Evolutionary conservation across 1,284 basidiomycete species (phyloP), one percentile per base, ranked within the genome.

Genomic region (Trichosporon sp.): DNA sequence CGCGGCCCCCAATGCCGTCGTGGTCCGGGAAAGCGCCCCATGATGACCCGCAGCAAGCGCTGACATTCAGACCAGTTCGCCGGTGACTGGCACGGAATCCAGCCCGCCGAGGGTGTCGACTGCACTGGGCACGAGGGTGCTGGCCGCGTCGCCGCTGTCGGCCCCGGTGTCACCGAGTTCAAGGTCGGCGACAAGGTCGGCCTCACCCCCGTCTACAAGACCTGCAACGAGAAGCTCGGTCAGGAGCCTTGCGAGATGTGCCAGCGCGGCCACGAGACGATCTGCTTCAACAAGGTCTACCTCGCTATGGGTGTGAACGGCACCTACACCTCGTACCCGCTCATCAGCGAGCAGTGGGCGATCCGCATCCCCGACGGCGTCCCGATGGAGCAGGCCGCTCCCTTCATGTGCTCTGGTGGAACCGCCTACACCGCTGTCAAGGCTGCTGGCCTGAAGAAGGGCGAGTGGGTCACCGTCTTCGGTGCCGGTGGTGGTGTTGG

Each of bases 91-190:
- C 56, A 60, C 29, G 65, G 68, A 7, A 38, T 70, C 38, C 38
- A 42, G 38, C 38, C 38, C 21, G 34, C 8, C 3, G 63, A 65
- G 3, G 44, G 69, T 4, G 64, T 72, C 65, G 69, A 70, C 71
- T 70, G 69, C 67, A 70, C 67, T 2, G 71, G 71, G 58, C 71
- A 72, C 67, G 71, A 72, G 67, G 71, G 71, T 27, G 71, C 71
- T 2, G 71, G 71, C 27, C 51, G 62, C 23, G 71, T 72, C 53
- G 69, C 60, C 64, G 65, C 65, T 64, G 32, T 72, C 38, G 71
- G 71, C 47, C 67, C 71, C 23, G 67, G 65, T 25, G 71, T 72
- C 31, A 68, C 42, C 6, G 51, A 64, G 21, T 72, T 67, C 67
- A 70, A 70, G 63, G 65, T 72, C 64, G 71, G 69, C 15, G 71